These are phyloP conservation scores for Candida sojae DNA, from an alignment of 1,139 yeast species.

Conservation along the genomic window DNA sequence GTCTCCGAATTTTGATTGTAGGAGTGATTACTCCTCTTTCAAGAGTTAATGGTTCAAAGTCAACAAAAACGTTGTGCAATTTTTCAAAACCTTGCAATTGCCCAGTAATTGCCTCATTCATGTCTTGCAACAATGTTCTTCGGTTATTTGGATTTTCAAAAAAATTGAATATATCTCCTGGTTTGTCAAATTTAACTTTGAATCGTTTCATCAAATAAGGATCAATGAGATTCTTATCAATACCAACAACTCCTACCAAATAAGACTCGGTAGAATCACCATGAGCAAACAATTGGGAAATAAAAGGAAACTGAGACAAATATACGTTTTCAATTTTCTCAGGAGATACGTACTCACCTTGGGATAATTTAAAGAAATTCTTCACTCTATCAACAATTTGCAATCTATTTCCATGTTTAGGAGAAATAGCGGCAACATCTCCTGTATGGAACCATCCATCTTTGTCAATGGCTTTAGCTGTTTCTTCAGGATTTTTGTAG, in stretches of 20 bases:
- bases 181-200: conserved; percentile 15
- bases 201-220: conserved; percentile 20
- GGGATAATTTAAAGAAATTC: conserved; percentile 45
- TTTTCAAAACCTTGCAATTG: conserved; percentile 56
- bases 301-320: conserved; percentile 30
- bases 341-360: conserved; percentile 48
- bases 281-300: conserved; percentile 40
- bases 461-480: conserved; percentile 46
- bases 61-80: conserved; percentile 59
- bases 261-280: conserved; percentile 64
- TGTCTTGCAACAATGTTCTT: conserved; percentile 24
- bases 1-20: conserved; percentile 71
- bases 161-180: conserved; percentile 26
- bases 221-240: conserved; percentile 29
- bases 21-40: conserved; percentile 72
- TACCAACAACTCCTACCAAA: conserved; percentile 65
- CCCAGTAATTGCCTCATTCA: conserved; percentile 29
- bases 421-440: conserved; percentile 35
- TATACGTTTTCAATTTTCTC: conserved; percentile 44
- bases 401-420: conserved; percentile 21
- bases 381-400: conserved; percentile 43
- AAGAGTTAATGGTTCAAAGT: conserved; percentile 64
- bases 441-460: conserved; percentile 54
- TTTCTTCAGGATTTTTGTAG: conserved; percentile 40
- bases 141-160: conserved; percentile 28